Evolutionary conservation across 2,329 filamentous ascomycete genomes (phyloP).

Genomic region (Tolypocladium album): DNA sequence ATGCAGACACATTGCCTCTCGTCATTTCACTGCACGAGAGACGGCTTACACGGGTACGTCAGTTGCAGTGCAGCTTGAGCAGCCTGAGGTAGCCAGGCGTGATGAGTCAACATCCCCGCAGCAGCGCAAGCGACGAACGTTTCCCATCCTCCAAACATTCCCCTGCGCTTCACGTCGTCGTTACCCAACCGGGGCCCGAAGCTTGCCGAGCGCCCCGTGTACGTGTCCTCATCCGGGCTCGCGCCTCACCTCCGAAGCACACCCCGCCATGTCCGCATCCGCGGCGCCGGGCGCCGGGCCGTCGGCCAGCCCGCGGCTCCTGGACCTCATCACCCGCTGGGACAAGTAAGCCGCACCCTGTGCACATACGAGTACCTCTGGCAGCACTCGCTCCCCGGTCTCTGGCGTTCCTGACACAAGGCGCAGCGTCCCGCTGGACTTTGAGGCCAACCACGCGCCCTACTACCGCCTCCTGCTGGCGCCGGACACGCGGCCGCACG

Average conservation of each 20-base stretch:
- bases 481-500: slow-evolving; percentile 34
- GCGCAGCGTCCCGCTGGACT: slow-evolving; percentile 34
- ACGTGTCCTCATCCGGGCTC: background rate
- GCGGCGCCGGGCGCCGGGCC: background rate
- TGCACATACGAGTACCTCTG: no score
- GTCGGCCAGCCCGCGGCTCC: slow-evolving; percentile 5
- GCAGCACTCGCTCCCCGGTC: no score
- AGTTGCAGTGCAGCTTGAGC: background rate
- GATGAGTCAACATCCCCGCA: slow-evolving; percentile 1
- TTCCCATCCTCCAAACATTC: background rate
- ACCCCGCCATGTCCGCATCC: background rate
- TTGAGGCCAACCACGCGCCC: slow-evolving; percentile 21
- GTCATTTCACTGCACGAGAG: background rate
- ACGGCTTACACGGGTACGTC: background rate
- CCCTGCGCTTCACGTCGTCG: background rate
- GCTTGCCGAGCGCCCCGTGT: background rate
- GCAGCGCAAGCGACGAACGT: background rate
- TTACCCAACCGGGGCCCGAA: background rate
- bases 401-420: background rate
- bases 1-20: background rate
- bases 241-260: background rate
- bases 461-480: slow-evolving; percentile 36
- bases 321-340: slow-evolving; percentile 27
- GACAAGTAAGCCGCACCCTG: slow-evolving; percentile 32
- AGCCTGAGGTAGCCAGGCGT: background rate